phyloP scores from a whole-genome alignment of 129 eudicot species.

The Centaurea solstitialis region DNA sequence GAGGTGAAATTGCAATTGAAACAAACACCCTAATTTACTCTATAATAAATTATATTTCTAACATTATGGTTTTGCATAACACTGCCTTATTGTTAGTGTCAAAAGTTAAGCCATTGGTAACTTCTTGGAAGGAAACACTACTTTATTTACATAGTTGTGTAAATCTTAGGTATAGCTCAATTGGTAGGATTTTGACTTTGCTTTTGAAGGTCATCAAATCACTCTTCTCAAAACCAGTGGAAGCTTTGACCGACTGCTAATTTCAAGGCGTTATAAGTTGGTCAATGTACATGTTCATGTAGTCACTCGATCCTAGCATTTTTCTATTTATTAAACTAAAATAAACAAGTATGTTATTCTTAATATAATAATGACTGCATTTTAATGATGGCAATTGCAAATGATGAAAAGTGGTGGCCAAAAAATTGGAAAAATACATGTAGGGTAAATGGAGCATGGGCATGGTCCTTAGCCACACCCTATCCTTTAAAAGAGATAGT shows the following conservation, averaged over 20 bases:
- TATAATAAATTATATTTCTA: too few species aligned
- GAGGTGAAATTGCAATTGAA: too few species aligned
- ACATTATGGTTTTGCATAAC: too few species aligned
- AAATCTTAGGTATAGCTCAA: neutral
- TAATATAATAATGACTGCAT: neutral
- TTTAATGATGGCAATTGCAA: neutral
- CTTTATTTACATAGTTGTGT: neutral
- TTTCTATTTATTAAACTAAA: neutral
- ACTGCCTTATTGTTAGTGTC: neutral
- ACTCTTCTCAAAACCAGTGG: neutral
- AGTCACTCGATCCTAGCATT: neutral
- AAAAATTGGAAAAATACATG: slow-evolving; percentile 16
- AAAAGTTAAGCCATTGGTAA: neutral
- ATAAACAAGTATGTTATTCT: neutral
- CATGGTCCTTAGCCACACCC: slow-evolving; percentile 34
- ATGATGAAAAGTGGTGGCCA: slow-evolving; percentile 35
- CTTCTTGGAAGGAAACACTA: neutral
- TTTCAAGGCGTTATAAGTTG: too few species aligned
- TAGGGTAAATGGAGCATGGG: slow-evolving; percentile 21
- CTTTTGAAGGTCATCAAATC: neutral
- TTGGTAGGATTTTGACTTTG: neutral
- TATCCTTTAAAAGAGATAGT: slow-evolving; percentile 17
- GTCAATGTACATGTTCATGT: neutral
- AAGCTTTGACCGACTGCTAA: too few species aligned
- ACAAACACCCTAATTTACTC: too few species aligned